Evolutionary conservation across 208 protist species (phyloP).

Genomic region (Acanthamoeba sp.): DNA sequence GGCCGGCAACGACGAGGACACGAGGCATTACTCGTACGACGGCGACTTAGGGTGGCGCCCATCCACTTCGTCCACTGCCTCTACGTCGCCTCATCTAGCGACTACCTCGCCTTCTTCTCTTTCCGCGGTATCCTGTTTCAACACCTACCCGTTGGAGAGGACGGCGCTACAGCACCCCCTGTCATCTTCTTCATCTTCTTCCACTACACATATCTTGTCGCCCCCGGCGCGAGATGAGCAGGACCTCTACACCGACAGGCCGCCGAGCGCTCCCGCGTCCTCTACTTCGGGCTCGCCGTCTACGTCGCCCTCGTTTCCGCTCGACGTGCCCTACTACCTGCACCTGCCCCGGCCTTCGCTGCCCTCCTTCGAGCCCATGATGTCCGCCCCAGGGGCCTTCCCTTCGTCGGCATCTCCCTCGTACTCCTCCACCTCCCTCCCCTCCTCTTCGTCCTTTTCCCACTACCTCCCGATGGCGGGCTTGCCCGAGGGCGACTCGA

Average conservation of each 20-base stretch:
- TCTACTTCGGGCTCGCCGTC: neutral
- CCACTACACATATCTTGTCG: neutral
- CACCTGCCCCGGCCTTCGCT: neutral
- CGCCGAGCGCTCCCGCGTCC: neutral
- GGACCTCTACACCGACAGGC: neutral
- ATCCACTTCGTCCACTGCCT: neutral
- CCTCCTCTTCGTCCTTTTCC: neutral
- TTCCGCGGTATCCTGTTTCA: neutral
- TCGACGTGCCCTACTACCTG: neutral
- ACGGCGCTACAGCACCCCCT: neutral
- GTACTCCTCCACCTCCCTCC: neutral
- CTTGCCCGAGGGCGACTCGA: neutral
- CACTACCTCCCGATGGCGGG: neutral
- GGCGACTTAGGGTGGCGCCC: neutral
- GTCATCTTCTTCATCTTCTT: neutral
- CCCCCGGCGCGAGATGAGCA: neutral
- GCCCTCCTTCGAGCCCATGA: neutral
- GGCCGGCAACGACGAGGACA: neutral
- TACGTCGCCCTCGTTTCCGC: neutral
- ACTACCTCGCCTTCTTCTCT: neutral
- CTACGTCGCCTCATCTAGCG: too few species aligned
- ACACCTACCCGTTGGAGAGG: neutral
- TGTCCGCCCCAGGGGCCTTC: neutral
- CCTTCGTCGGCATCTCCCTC: neutral
- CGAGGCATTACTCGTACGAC: neutral